Evolutionary conservation across 768 basidiomycete genomes (phyloP).

Genomic region (Boletus rex-veris): DNA sequence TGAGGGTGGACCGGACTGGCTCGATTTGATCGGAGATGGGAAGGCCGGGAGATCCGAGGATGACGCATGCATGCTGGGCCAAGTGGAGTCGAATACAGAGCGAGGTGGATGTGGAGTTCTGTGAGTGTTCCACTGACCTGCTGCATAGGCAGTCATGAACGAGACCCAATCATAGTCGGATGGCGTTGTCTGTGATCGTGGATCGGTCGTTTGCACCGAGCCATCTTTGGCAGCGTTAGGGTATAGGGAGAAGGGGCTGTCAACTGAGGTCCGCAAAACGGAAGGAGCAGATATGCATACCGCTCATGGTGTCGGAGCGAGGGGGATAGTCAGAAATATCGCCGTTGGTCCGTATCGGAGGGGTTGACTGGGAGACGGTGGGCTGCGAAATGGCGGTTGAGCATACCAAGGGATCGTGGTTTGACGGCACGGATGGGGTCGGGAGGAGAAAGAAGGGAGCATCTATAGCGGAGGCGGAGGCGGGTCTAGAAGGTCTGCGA

Average conservation of each 20-base stretch:
- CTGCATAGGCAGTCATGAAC: slow-evolving; percentile 73
- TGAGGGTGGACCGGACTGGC: slow-evolving; percentile 2
- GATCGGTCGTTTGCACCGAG: slow-evolving; percentile 8
- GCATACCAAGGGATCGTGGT: slow-evolving; percentile 13
- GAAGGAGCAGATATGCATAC: slow-evolving; percentile 15
- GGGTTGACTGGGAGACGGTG: slow-evolving; percentile 3
- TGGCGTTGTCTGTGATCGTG: slow-evolving; percentile 17
- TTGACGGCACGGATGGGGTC: slow-evolving; percentile 15
- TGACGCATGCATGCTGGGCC: slow-evolving; percentile 9
- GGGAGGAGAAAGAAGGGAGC: slow-evolving; percentile 43
- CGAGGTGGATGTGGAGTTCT: slow-evolving; percentile 60
- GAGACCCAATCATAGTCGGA: slow-evolving; percentile 64
- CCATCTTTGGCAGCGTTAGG: slow-evolving; percentile 17
- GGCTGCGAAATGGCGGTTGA: background rate
- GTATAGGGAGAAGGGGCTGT: slow-evolving; percentile 15
- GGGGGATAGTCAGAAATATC: slow-evolving; percentile 9
- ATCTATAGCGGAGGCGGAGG: slow-evolving; percentile 45
- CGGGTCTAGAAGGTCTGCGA: slow-evolving; percentile 35
- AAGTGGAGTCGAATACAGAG: slow-evolving; percentile 23
- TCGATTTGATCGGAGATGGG: slow-evolving; percentile 6
- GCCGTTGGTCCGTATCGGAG: slow-evolving; percentile 3
- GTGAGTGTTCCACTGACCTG: slow-evolving; percentile 78
- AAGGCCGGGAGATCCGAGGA: slow-evolving; percentile 6
- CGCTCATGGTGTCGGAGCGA: slow-evolving; percentile 17
- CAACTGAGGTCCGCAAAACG: slow-evolving; percentile 2